phyloP scores from a whole-genome alignment of 2,329 filamentous ascomycete genomes.

The Claviceps africana region DNA sequence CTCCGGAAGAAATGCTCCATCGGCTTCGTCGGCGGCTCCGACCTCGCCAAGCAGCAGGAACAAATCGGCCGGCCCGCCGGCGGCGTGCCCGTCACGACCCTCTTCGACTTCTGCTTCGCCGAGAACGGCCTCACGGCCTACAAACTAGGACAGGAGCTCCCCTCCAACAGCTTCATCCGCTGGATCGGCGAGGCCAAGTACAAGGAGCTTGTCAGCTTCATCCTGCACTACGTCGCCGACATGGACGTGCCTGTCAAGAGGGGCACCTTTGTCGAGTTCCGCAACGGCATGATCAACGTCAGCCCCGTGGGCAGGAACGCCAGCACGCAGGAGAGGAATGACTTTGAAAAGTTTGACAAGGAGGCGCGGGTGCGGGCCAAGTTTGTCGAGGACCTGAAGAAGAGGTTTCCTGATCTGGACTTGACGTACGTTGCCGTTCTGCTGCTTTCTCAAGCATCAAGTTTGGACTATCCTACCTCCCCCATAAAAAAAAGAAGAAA shows the following conservation, averaged over 20 bases:
- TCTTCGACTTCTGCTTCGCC: slow-evolving; percentile 96
- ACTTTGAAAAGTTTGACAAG: slow-evolving; percentile 72
- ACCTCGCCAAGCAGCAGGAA: slow-evolving; percentile 90
- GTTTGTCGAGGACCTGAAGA: slow-evolving; percentile 63
- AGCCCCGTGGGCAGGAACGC: slow-evolving; percentile 79
- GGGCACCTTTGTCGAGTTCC: slow-evolving; percentile 77
- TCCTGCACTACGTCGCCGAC: slow-evolving; percentile 72
- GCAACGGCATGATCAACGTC: slow-evolving; percentile 85
- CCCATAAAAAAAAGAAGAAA: neutral
- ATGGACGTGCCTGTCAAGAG: slow-evolving; percentile 72
- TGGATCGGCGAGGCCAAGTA: slow-evolving; percentile 78
- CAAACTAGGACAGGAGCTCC: slow-evolving; percentile 63
- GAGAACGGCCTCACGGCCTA: slow-evolving; percentile 93
- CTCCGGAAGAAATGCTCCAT: slow-evolving; percentile 82
- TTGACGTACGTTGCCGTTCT: slow-evolving; percentile 60
- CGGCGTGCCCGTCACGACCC: slow-evolving; percentile 54
- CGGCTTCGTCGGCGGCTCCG: slow-evolving; percentile 84
- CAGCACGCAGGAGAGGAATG: slow-evolving; percentile 61
- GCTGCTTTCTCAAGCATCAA: too few species aligned
- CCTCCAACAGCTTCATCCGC: slow-evolving; percentile 74
- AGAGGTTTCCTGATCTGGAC: slow-evolving; percentile 70
- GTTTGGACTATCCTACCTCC: too few species aligned
- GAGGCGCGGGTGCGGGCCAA: slow-evolving; percentile 60
- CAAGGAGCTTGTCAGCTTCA: slow-evolving; percentile 63
- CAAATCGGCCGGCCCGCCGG: slow-evolving; percentile 59